These are phyloP conservation scores for Graphilbum ipis-grandicollis DNA, from an alignment of 2,329 filamentous ascomycete species.

Conservation along the genomic window DNA sequence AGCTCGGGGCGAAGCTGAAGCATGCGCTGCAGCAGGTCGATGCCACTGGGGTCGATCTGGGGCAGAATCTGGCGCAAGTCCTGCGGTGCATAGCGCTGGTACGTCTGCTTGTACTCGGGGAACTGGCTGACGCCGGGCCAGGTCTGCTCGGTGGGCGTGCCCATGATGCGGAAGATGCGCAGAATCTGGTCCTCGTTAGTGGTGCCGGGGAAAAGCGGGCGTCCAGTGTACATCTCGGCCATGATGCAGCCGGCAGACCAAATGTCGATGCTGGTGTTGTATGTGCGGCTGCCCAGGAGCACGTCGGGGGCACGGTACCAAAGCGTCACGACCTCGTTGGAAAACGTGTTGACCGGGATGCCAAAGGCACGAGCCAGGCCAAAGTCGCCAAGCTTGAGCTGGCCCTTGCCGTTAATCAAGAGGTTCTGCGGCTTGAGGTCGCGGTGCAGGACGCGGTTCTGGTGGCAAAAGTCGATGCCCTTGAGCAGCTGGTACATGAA, in stretches of 20 bases:
- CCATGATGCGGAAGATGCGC: constrained; percentile 97
- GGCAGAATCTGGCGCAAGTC: constrained; percentile 75
- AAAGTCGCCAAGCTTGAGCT: constrained; percentile 88
- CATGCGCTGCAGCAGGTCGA: constrained; percentile 81
- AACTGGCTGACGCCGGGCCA: constrained; percentile 93
- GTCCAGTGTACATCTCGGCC: constrained; percentile 97
- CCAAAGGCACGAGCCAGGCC: constrained; percentile 87
- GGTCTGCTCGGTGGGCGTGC: constrained; percentile 82
- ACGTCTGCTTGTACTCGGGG: constrained; percentile 93
- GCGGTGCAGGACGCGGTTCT: constrained; percentile 88
- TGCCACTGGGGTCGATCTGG: constrained; percentile 72
- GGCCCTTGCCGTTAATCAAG: constrained; percentile 79
- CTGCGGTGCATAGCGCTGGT: constrained; percentile 87
- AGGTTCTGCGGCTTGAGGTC: constrained; percentile 95
- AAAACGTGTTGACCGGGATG: constrained; percentile 95
- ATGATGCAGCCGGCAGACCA: constrained; percentile 99
- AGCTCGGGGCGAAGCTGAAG: constrained; percentile 84
- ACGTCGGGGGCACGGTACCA: constrained; percentile 98
- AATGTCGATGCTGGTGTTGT: constrained; percentile 99
- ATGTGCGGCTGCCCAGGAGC: constrained; percentile 79
- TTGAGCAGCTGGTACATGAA: constrained; percentile 97
- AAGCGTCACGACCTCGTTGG: constrained; percentile 90
- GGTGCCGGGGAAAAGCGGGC: constrained; percentile 89
- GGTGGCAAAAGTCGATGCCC: constrained; percentile 95
- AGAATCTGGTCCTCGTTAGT: constrained; percentile 96